Percentiles rank a stretch among this genome's conserved stretches.
Evolutionary conservation across 2,329 filamentous ascomycete genomes (phyloP).

Genomic region (Thielaviopsis euricoi): DNA sequence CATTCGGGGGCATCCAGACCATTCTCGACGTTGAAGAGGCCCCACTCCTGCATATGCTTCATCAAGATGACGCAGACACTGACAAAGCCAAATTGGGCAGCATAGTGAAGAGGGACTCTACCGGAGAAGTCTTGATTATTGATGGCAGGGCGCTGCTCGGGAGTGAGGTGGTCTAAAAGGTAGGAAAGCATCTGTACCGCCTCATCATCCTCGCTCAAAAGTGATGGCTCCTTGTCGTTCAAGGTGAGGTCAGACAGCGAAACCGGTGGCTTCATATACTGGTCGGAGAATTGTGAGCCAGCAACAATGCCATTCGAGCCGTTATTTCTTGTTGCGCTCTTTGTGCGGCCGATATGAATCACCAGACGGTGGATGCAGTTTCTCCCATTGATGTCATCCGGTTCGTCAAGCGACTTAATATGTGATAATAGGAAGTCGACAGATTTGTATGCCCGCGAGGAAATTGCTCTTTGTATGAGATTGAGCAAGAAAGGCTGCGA

Average conservation of each 20-base stretch:
- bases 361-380: conserved; percentile 89
- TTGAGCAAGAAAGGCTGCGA: conserved; percentile 60
- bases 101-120: conserved; percentile 78
- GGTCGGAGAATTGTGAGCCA: conserved; percentile 17
- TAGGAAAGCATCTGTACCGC: conserved; percentile 50
- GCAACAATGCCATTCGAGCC: conserved; percentile 8
- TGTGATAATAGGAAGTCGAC: conserved; percentile 55
- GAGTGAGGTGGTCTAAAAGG: conserved; percentile 50
- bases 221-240: conserved; percentile 49
- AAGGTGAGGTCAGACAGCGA: conserved; percentile 26
- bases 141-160: conserved; percentile 51
- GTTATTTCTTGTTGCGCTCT: conserved; percentile 20
- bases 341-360: conserved; percentile 76
- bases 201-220: conserved; percentile 53
- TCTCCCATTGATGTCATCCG: conserved; percentile 82
- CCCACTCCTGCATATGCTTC: conserved; percentile 77
- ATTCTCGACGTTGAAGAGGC: conserved; percentile 64
- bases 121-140: conserved; percentile 60
- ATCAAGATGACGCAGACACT: conserved; percentile 81
- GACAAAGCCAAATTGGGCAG: conserved; percentile 85
- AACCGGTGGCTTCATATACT: conserved; percentile 54
- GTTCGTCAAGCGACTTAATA: conserved; percentile 60
- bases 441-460: conserved; percentile 48
- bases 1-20: conserved; percentile 77
- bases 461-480: conserved; percentile 61